These are phyloP conservation scores for Spathaspora sp. DNA, from an alignment of 805 yeast species.

Conservation along the genomic window DNA sequence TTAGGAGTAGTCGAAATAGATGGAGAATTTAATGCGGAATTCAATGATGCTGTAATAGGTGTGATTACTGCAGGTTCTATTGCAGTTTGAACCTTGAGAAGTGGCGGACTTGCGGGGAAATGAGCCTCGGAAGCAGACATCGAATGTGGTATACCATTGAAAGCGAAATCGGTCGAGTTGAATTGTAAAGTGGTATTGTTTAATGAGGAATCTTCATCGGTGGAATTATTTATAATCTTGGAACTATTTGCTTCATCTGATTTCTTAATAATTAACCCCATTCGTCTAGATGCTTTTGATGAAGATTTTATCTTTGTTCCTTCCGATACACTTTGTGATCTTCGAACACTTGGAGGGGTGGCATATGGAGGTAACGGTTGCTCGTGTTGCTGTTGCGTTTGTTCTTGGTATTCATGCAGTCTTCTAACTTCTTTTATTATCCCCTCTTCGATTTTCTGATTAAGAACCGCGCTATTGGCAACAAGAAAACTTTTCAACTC, in stretches of 20 bases:
- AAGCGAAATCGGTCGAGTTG: background rate
- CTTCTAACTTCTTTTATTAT: slow-evolving; percentile 1
- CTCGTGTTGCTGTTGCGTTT: slow-evolving; percentile 1
- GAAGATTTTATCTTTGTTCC: slow-evolving; percentile 21
- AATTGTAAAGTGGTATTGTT: slow-evolving; percentile 1
- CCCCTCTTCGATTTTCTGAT: slow-evolving; percentile 23
- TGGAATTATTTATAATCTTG: background rate
- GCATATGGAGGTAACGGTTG: background rate
- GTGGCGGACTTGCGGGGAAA: slow-evolving; percentile 4
- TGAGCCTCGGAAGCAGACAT: slow-evolving; percentile 17
- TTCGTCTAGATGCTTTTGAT: slow-evolving; percentile 67
- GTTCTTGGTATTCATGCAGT: background rate
- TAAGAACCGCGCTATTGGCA: slow-evolving; percentile 30
- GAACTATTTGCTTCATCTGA: slow-evolving; percentile 18
- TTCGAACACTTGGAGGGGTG: slow-evolving; percentile 53
- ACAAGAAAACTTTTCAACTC: slow-evolving; percentile 36
- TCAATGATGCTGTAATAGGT: background rate
- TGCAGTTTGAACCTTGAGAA: background rate
- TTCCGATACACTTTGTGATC: slow-evolving; percentile 71
- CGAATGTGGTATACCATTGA: slow-evolving; percentile 4
- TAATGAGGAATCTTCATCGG: slow-evolving; percentile 1
- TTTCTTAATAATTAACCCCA: slow-evolving; percentile 65
- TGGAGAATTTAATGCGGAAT: background rate
- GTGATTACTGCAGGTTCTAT: background rate
- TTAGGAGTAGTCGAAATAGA: background rate